Evolutionary conservation across 2,329 filamentous ascomycete species (phyloP), one percentile per base, ranked within the genome.

Genomic region (Orbilia brochopaga): DNA sequence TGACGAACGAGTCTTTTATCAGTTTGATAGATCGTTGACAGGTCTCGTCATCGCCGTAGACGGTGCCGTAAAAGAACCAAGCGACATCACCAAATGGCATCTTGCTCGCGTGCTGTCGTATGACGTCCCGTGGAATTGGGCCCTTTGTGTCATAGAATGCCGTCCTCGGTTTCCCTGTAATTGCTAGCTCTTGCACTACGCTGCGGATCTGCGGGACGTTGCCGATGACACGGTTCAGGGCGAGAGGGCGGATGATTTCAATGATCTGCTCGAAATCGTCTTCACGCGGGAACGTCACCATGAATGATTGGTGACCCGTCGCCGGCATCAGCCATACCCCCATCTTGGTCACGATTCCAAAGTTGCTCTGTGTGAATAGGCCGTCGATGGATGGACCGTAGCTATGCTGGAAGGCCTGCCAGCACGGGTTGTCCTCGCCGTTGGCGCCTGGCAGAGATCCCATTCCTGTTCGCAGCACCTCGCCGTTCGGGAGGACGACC

Each of bases 281-380:
- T 35, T 84, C 83, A 35, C 78, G 79, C 0, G 81, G 80, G 35
- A 85, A 81, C 0, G 82, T 83, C 73, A 81, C 78, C 44, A 80
- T 73, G 55, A 80, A 80, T 10, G 77, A 77, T 48, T 62, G 73
- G 0, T 81, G 82, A 8, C 80, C 82, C 0, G 82, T 83, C 51
- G 83, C 83, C 0, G 81, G 81, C 83, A 85, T 85, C 35, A 86
- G 78, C 78, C 79, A 81, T 74, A 85, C 80, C 0, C 84, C 84
- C 80, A 86, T 83, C 76, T 85, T 85, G 1, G 82, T 83, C 5
- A 84, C 81, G 37, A 85, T 82, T 32, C 83, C 84, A 11, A 84
- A 79, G 66, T 82, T 84, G 19, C 80, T 81, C 75, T 85, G 83
- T 0, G 81, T 80, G 74, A 85, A 85, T 13, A 85, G 79, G 1